A percentile compares a stretch with the other conserved stretches of the same genome.
These are phyloP conservation scores for Toxicodendron radicans DNA, from an alignment of 345 rosid species.

Conservation along the genomic window DNA sequence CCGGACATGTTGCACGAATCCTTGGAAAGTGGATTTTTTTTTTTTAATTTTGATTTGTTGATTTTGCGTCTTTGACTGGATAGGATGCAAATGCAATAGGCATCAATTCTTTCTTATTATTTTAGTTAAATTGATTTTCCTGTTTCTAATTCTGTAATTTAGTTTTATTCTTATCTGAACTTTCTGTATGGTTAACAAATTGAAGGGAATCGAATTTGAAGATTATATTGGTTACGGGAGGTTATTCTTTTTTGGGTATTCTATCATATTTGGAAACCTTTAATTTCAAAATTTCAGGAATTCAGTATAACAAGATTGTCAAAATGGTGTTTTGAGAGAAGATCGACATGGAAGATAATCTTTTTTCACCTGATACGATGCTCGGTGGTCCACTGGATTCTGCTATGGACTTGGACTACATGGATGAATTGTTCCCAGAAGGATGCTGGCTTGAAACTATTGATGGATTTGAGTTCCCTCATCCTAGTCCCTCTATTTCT, in stretches of 20 bases:
- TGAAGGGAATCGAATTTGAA: slow-evolving; percentile 25
- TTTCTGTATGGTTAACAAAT: slow-evolving; percentile 11
- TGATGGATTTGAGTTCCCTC: slow-evolving; percentile 79
- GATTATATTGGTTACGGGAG: slow-evolving; percentile 17
- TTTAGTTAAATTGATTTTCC: not conserved
- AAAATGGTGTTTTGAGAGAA: slow-evolving; percentile 17
- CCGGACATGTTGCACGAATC: slow-evolving; percentile 32
- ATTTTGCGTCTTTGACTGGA: slow-evolving; percentile 7
- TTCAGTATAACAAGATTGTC: slow-evolving; percentile 10
- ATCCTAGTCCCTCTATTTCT: slow-evolving; percentile 41
- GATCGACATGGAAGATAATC: slow-evolving; percentile 55
- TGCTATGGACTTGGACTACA: slow-evolving; percentile 64
- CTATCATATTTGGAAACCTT: slow-evolving; percentile 13
- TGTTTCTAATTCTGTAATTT: slow-evolving; percentile 10
- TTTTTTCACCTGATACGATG: slow-evolving; percentile 42
- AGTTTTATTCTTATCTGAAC: slow-evolving; percentile 14
- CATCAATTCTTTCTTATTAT: not conserved
- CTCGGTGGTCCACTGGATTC: slow-evolving; percentile 35
- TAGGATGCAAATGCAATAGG: not conserved
- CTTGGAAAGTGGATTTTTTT: slow-evolving; percentile 33
- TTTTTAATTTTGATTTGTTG: slow-evolving; percentile 7
- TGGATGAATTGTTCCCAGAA: slow-evolving; percentile 79
- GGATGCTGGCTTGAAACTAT: slow-evolving; percentile 93
- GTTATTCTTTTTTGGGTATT: not conserved
- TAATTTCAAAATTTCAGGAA: slow-evolving; percentile 8